phyloP scores from a whole-genome alignment of 192 early-diverging fungal species.

The Coemansia sp. region DNA sequence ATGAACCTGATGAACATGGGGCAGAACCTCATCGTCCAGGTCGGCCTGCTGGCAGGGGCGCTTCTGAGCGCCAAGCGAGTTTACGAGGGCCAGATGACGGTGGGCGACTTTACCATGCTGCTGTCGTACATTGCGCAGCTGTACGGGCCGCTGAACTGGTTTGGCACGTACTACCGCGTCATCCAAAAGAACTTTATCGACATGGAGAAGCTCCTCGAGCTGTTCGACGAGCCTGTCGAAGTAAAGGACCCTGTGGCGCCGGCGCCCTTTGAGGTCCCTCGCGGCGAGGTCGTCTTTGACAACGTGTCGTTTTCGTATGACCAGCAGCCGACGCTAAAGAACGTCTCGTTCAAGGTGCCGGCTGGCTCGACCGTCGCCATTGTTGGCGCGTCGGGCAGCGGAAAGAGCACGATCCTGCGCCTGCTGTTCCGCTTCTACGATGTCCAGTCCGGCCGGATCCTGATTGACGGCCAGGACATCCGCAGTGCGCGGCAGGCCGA shows the following conservation, averaged over 20 bases:
- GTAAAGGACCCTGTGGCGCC: conserved; percentile 30
- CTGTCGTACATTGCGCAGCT: conserved; percentile 85
- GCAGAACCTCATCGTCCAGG: conserved; percentile 83
- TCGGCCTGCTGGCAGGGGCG: conserved; percentile 74
- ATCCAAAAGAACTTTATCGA: conserved; percentile 92
- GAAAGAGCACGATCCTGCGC: conserved; percentile 72
- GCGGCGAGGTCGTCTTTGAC: conserved; percentile 58
- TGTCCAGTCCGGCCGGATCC: conserved; percentile 67
- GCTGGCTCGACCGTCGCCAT: conserved; percentile 43
- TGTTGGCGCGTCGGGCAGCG: conserved; percentile 53
- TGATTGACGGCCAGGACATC: conserved; percentile 78
- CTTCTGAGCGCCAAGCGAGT: conserved; percentile 83
- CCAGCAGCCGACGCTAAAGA: conserved; percentile 38
- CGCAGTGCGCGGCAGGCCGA: conserved; percentile 55
- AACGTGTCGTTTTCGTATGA: conserved; percentile 65
- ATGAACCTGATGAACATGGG: conserved; percentile 78
- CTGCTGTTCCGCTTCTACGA: conserved; percentile 93
- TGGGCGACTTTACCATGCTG: conserved; percentile 85
- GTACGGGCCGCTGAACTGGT: conserved; percentile 83
- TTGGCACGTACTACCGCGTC: conserved; percentile 90
- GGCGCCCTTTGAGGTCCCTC: conserved; percentile 16
- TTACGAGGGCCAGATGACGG: conserved; percentile 58
- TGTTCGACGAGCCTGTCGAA: conserved; percentile 52
- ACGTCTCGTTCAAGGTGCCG: conserved; percentile 46
- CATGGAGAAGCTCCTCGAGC: conserved; percentile 95